Conservation (phyloP, 345 rosid genomes). For the Hypericum androsaemum region DNA sequence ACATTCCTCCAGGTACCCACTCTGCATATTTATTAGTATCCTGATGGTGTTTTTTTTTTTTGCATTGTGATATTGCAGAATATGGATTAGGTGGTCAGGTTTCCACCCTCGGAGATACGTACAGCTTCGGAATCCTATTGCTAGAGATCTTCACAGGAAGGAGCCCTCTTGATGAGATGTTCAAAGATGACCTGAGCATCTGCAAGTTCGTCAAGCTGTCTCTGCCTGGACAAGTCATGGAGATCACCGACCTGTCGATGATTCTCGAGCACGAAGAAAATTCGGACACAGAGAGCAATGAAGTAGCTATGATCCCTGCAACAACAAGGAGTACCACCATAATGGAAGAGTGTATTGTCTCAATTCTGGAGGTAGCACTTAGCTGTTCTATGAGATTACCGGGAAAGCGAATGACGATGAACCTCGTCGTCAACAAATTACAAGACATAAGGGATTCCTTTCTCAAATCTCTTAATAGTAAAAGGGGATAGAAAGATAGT, state of each 20-base stretch:
- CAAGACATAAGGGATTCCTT: slow-evolving; percentile 9
- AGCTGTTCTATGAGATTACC: slow-evolving; percentile 14
- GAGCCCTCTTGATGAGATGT: slow-evolving; percentile 22
- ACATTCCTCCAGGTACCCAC: slow-evolving; percentile 22
- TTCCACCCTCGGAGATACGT: slow-evolving; percentile 18
- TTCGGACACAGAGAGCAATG: neutral
- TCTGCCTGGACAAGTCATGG: slow-evolving; percentile 11
- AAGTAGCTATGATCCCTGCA: no score
- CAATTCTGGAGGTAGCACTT: slow-evolving; percentile 15
- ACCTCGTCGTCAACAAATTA: slow-evolving; percentile 15
- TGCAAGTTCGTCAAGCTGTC: slow-evolving; percentile 12
- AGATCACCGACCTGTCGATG: slow-evolving; percentile 16
- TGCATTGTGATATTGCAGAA: slow-evolving; percentile 11
- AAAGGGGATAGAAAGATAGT: neutral
- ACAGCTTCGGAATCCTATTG: slow-evolving; percentile 22
- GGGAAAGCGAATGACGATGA: slow-evolving; percentile 7
- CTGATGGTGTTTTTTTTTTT: no score
- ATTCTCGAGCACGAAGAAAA: slow-evolving; percentile 8
- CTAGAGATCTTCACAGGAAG: slow-evolving; percentile 29
- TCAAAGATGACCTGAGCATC: slow-evolving; percentile 15
- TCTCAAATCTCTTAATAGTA: neutral
- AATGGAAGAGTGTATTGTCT: slow-evolving; percentile 15
- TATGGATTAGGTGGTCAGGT: slow-evolving; percentile 13
- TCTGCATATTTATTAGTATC: neutral
- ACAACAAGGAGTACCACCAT: neutral